These are phyloP conservation scores for Carex parvula DNA, from an alignment of 176 grass and related monocot species.

Conservation along the genomic window DNA sequence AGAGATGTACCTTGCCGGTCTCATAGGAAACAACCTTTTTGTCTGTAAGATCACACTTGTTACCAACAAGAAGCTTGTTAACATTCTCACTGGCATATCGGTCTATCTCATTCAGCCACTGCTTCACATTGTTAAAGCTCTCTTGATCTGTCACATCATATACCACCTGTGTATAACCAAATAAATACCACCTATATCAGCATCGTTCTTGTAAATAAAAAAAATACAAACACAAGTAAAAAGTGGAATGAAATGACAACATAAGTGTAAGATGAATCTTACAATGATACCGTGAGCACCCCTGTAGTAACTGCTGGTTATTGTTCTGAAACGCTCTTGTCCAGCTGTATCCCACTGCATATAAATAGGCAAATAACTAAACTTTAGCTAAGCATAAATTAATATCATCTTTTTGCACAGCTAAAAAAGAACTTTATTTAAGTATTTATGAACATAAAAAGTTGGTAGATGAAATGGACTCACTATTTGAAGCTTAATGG, in stretches of 20 bases:
- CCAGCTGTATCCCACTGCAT: conserved; percentile 92
- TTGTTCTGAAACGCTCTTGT: conserved; percentile 91
- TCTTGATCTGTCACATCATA: conserved; percentile 96
- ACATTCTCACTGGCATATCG: conserved; percentile 90
- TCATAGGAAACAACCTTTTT: conserved; percentile 87
- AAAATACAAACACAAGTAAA: not conserved
- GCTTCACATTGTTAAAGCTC: conserved; percentile 95
- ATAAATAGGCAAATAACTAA: conserved; percentile 8
- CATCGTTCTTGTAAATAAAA: not conserved
- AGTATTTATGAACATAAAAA: not conserved
- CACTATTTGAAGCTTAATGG: conserved; percentile 83
- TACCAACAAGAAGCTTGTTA: conserved; percentile 89
- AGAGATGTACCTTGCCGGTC: conserved; percentile 56
- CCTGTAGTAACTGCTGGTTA: conserved; percentile 87
- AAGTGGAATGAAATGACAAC: not conserved
- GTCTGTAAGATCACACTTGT: conserved; percentile 75
- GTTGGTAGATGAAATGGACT: conserved; percentile 31
- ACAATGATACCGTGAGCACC: conserved; percentile 95
- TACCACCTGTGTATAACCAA: conserved; percentile 49
- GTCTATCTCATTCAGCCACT: conserved; percentile 90
- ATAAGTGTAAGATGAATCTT: conserved; percentile 18
- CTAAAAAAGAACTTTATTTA: not conserved
- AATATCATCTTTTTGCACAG: not conserved
- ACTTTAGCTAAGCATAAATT: not conserved
- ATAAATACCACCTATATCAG: not conserved